Evolutionary conservation across 495 filamentous ascomycete genomes (phyloP), one percentile per base, ranked within the genome.

Genomic region (Talaromyces proteolyticus): DNA sequence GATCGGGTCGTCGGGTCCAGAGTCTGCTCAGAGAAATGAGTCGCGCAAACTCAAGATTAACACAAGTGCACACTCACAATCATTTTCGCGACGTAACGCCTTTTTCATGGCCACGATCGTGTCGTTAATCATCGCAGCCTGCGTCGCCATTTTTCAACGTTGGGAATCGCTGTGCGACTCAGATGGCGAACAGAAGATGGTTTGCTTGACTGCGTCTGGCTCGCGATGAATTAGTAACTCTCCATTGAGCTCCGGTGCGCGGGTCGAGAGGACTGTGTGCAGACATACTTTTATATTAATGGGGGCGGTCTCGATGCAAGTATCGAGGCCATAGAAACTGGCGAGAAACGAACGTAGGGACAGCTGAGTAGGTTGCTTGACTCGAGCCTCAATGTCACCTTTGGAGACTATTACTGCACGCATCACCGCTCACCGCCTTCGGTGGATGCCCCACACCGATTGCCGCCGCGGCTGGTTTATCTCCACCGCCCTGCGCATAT

Each of bases 1-100:
- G 58, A 93, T 88, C 39, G 84, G 79, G 54, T 89, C 87, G 65
- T 96, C 93, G 18, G 89, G 89, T 59, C 92, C 91, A 40, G 88
- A 88, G 43, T 87, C 91, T 95, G 60, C 24, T 51, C 24, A 29
- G 24, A n/a, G 10, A 41, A 48, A 24, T 48, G 17, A 54, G 37
- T 55, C 34, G 43, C 52, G 36, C 5, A 23, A 37, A 18, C 16
- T 14, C 20, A 22, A 19, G 43, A 26, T 19, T 34, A 41, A 14
- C 39, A 19, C 11, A 36, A 41, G 14, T 29, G 19, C 18, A 47
- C 45, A 57, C 70, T 49, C 64, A 85, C 82, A 77, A 17, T 85
- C 78, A 55, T 76, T 69, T 58, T 80, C 76, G 56, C 77, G 75
- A 56, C 77, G 79, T 49, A 88, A 62, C 21, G 85, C 82, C 61